Evolutionary conservation across 805 yeast genomes (phyloP), one percentile per base, ranked within the genome.

Genomic region (Ogataea nitratoaversa): DNA sequence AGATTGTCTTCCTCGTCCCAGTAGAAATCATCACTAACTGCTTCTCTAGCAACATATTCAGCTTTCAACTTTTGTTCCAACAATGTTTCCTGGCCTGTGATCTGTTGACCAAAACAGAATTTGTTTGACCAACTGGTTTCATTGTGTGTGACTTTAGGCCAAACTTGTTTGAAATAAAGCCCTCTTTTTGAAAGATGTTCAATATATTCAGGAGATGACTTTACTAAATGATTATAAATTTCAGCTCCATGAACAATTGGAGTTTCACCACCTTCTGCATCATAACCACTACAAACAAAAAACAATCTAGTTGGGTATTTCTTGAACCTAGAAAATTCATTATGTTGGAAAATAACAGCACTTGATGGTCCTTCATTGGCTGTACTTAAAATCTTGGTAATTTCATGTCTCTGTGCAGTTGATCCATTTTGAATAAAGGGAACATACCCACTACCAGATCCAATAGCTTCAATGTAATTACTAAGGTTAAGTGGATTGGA

Each of bases 211-310:
- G 66, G 66, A 7, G 37, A 39, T 19, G 42, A 37, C 17, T 46
- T 33, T 6, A 44, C 27, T 13, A 60, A 29, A 4, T 25, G 33
- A 2, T 57, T 46, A 40, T 56, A 62, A 5, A 59, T 38, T 33
- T 63, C 67, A 6, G 57, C 61, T 7, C 63, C 65, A 41, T 62
- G 66, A 9, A 43, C 62, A 8, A 63, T 43, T 14, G 68, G 67
- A 16, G 67, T 62, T 28, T 53, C 62, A 18, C 68, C 68, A 12
- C 65, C 66, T 29, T 41, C 42, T 3, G 54, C 59, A 13, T 42
- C 40, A 30, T 42, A 47, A 20, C 47, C 49, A 13, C 38, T 22
- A 30, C 62, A 58, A 2, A 51, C 49, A 32, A 60, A 60, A 31
- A 47, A 49, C 25, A 59, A 42, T 4, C 44, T 57, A 2, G 51